Evolutionary conservation across 192 early-diverging fungal genomes (phyloP), one percentile per base, ranked within the genome.

Genomic region (Dimargaris cristalligena): DNA sequence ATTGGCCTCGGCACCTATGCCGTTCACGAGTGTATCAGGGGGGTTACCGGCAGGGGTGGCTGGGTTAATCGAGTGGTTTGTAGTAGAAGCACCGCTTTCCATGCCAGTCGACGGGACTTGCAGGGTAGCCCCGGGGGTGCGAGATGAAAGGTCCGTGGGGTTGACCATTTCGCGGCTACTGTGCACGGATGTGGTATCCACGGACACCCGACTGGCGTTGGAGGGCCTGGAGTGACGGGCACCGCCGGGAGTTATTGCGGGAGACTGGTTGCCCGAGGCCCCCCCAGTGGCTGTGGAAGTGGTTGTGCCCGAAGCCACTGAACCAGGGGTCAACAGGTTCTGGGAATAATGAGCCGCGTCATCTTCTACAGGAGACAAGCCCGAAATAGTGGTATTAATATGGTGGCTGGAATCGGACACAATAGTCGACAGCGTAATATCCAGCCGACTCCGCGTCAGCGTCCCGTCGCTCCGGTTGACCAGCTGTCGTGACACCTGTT

Each of bases 401-500:
- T 2, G 20, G 18, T 56, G 54, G 54, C 54, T 41, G 16, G 54
- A 28, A 23, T 56, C 32, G 18, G 26, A 33, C 20, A 56, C 32
- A 2, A 31, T 20, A 33, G 54, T 20, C 14, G 54, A 33, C 16
- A 56, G 31, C 1, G 30, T 32, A 33, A 56, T 3, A 33, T 33
- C 29, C 9, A 56, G 4, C 16, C 54, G 54, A 23, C 54, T 56
- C 16, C 54, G 54, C 31, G 34, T 56, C 1, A 34, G 29, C 16
- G 54, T 33, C 11, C 30, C 31, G 16, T 20, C 20, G 32, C 23
- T 34, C 11, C 31, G 54, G 54, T 34, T 56, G 30, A 56, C 29
- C 54, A 56, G 34, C 29, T 29, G 54, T 16, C 30, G 54, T 1
- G 54, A 56, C 13, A 56, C 16, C 4, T 20, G 10, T 33, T 70